phyloP scores from a whole-genome alignment of 495 filamentous ascomycete species.

The Aeminium ludgeri region DNA sequence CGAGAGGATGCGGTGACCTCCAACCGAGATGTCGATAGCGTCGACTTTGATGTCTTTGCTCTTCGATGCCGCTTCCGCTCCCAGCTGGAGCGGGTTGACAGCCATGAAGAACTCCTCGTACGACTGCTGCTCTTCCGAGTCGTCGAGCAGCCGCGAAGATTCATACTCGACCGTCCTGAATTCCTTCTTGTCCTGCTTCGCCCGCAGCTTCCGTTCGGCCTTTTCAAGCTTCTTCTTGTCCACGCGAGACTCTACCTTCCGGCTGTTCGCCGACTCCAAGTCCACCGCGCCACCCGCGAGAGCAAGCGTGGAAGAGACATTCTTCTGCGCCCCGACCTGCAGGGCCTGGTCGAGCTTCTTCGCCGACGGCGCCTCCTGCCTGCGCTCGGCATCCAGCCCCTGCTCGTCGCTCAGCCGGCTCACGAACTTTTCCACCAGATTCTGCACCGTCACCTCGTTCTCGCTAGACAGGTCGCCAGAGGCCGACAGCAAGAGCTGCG shows the following conservation, averaged over 20 bases:
- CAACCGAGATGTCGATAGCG: slow-evolving; percentile 82
- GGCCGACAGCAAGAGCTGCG: slow-evolving; percentile 73
- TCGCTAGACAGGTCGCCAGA: slow-evolving; percentile 57
- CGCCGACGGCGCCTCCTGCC: slow-evolving; percentile 54
- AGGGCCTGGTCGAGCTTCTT: slow-evolving; percentile 85
- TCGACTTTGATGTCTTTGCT: slow-evolving; percentile 99
- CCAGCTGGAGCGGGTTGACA: slow-evolving; percentile 89
- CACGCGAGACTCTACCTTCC: slow-evolving; percentile 93
- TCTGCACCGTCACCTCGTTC: slow-evolving; percentile 60
- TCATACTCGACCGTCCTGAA: slow-evolving; percentile 98
- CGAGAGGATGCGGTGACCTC: slow-evolving; percentile 70
- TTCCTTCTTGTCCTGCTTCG: slow-evolving; percentile 94
- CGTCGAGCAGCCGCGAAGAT: slow-evolving; percentile 74
- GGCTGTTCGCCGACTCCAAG: slow-evolving; percentile 73
- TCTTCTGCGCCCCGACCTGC: slow-evolving; percentile 82
- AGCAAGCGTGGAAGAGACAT: slow-evolving; percentile 87
- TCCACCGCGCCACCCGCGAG: slow-evolving; percentile 73
- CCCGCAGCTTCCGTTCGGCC: slow-evolving; percentile 91
- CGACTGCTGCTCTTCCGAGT: slow-evolving; percentile 67
- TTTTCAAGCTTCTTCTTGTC: slow-evolving; percentile 99
- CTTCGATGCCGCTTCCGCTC: slow-evolving; percentile 51
- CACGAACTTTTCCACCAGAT: slow-evolving; percentile 82
- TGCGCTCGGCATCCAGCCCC: slow-evolving; percentile 51
- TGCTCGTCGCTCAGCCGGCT: slow-evolving; percentile 56
- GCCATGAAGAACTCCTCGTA: slow-evolving; percentile 99